Conservation (phyloP, 176 grass and related monocot species). For the Guadua angustifolia region DNA sequence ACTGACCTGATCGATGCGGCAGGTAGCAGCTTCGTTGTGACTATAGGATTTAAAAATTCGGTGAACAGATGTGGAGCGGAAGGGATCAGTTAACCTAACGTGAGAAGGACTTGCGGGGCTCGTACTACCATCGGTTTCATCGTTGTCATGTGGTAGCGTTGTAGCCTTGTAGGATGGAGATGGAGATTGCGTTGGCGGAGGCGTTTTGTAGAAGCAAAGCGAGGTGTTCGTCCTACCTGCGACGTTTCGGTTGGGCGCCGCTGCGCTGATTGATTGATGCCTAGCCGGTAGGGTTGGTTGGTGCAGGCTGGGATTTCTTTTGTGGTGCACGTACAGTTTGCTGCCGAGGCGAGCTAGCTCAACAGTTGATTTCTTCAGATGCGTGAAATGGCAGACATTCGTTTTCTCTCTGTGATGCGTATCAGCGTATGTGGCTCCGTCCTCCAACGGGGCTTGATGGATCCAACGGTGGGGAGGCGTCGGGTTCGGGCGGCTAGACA, state of each 20-base stretch:
- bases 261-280: not conserved
- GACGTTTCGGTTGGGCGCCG: conserved; percentile 12
- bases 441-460: not conserved
- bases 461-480: not conserved
- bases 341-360: too few relatives aligned
- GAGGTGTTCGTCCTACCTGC: not conserved
- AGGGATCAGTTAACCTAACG: conserved; percentile 39
- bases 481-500: too few relatives aligned
- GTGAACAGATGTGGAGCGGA: conserved; percentile 23
- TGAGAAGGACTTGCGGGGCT: conserved; percentile 23
- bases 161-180: not conserved
- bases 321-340: not conserved
- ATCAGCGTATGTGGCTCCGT: too few relatives aligned
- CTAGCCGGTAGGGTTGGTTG: not conserved
- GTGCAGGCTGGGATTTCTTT: not conserved
- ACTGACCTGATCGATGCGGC: not conserved
- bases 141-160: conserved; percentile 7
- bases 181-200: conserved; percentile 1
- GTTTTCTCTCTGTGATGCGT: not conserved
- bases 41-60: conserved; percentile 19
- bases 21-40: conserved; percentile 6
- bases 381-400: not conserved
- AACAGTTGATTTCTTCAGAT: too few relatives aligned
- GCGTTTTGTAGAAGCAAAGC: conserved; percentile 25
- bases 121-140: conserved; percentile 8